A percentile compares a stretch with the other conserved stretches of the same genome.
phyloP scores from a whole-genome alignment of 768 basidiomycete species.

The Leccinum truebloodii region DNA sequence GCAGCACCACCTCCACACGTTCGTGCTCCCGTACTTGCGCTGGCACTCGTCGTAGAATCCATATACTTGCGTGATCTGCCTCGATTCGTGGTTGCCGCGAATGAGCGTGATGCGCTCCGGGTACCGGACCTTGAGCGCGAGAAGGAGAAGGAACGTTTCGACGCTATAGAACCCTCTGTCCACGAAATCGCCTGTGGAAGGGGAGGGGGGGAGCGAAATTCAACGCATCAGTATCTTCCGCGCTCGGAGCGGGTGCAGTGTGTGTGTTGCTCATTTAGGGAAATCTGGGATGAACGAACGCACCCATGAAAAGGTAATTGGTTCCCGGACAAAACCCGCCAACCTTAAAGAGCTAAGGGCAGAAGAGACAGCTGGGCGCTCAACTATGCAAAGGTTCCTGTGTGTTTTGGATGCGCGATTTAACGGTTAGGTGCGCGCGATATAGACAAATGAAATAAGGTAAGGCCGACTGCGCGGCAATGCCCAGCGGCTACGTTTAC shows the following conservation, averaged over 20 bases:
- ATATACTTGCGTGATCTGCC: constrained; percentile 96
- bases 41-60: constrained; percentile 97
- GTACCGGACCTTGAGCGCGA: constrained; percentile 96
- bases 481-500: too few species aligned
- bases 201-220: neutral
- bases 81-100: constrained; percentile 95
- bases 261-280: neutral
- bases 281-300: constrained; percentile 24
- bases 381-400: too few species aligned
- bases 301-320: constrained; percentile 96
- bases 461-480: too few species aligned
- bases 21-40: constrained; percentile 89
- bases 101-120: constrained; percentile 97
- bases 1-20: constrained; percentile 98
- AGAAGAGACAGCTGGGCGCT: too few species aligned
- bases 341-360: constrained; percentile 68
- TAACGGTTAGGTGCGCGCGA: too few species aligned
- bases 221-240: constrained; percentile 10
- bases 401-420: too few species aligned
- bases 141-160: constrained; percentile 91
- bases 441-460: too few species aligned
- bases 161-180: constrained; percentile 97
- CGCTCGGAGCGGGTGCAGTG: neutral
- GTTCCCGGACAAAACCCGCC: constrained; percentile 92
- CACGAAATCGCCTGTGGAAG: constrained; percentile 84